These are phyloP conservation scores for Prunus dulcis DNA, from an alignment of 306 rosid species.

Conservation along the genomic window DNA sequence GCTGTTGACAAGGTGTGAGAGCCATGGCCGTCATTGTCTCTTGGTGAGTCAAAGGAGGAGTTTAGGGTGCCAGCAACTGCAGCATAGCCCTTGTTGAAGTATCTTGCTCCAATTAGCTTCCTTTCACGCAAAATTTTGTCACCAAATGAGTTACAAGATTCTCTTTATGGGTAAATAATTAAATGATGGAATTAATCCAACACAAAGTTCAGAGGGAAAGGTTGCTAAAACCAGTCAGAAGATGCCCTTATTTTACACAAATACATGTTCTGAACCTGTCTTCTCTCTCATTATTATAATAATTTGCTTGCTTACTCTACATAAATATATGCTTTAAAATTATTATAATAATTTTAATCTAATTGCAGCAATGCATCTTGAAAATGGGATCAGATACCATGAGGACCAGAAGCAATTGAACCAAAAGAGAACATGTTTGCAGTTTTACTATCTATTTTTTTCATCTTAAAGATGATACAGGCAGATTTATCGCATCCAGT, in stretches of 20 bases:
- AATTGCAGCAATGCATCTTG: no score
- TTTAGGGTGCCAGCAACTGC: constrained; percentile 46
- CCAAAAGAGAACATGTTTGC: no score
- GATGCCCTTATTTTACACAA: background rate
- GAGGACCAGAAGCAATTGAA: no score
- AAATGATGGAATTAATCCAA: background rate
- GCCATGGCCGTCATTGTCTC: constrained; percentile 85
- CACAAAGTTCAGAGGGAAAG: background rate
- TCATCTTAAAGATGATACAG: background rate
- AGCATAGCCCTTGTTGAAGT: constrained; percentile 73
- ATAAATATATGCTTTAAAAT: background rate
- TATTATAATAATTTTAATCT: no score
- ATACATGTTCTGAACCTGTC: background rate
- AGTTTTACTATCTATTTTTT: no score
- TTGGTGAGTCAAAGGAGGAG: constrained; percentile 59
- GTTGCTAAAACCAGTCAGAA: background rate
- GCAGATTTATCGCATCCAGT: background rate
- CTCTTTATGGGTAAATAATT: background rate
- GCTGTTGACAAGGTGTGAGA: constrained; percentile 93
- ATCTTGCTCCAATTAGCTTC: constrained; percentile 90
- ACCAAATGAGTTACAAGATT: background rate
- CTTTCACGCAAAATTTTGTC: constrained; percentile 26
- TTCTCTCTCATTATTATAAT: background rate
- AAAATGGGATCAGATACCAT: no score
- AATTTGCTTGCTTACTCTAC: background rate